A percentile compares a stretch with the other conserved stretches of the same genome.
phyloP scores from a whole-genome alignment of 2,329 filamentous ascomycete species.

The Trichoderma polysporum region DNA sequence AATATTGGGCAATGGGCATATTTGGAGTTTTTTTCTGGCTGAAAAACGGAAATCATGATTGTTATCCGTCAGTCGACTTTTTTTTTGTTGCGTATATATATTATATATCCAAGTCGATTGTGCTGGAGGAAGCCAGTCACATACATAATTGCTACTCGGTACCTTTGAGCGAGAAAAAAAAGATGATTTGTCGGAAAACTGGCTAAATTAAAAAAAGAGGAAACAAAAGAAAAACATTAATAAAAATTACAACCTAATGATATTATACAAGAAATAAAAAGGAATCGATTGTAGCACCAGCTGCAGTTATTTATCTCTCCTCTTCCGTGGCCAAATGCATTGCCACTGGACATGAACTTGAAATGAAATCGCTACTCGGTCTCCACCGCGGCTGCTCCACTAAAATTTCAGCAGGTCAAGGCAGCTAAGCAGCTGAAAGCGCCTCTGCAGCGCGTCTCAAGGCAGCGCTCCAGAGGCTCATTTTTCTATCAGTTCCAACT shows the following conservation, averaged over 20 bases:
- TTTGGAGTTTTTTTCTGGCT: constrained; percentile 6
- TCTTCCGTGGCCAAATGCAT: not conserved
- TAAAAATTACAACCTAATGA: not conserved
- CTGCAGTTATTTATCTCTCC: not conserved
- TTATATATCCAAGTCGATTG: not conserved
- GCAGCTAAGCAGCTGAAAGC: not conserved
- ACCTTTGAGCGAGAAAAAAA: not conserved
- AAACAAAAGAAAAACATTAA: not conserved
- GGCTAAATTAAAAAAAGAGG: not conserved
- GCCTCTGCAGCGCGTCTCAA: not conserved
- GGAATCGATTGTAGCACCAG: not conserved
- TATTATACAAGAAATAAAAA: not conserved
- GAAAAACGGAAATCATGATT: not conserved
- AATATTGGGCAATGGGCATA: not conserved
- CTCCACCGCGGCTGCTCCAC: not conserved
- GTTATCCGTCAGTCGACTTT: not conserved
- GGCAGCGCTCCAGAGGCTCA: not conserved
- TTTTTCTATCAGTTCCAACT: not conserved
- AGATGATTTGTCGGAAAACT: not conserved
- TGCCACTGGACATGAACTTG: not conserved
- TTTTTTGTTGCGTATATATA: not conserved
- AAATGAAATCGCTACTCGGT: not conserved
- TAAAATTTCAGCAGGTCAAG: constrained; percentile 12
- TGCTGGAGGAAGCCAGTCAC: not conserved
- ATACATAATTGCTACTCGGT: constrained; percentile 1